Percentiles rank a stretch among this genome's conserved stretches.
These are phyloP conservation scores for Wickerhamomyces sp. DNA, from an alignment of 1,139 yeast species.

Conservation along the genomic window DNA sequence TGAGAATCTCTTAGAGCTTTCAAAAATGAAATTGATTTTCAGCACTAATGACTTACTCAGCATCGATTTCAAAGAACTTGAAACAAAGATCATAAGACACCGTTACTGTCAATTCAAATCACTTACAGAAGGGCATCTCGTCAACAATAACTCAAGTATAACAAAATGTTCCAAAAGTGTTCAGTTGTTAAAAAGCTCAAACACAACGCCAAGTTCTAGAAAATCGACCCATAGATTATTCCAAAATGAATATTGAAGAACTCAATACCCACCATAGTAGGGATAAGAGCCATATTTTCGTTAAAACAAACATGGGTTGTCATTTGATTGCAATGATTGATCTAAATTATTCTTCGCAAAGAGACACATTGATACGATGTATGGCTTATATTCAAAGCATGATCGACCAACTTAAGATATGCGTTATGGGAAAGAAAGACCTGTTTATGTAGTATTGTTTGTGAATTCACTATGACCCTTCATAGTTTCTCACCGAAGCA, in stretches of 20 bases:
- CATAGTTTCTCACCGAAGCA: no score
- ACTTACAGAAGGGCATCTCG: not conserved
- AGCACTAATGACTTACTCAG: no score
- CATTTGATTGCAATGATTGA: not conserved
- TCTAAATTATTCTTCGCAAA: slow-evolving; percentile 33
- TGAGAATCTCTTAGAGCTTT: no score
- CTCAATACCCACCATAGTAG: not conserved
- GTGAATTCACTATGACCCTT: no score
- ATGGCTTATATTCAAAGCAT: slow-evolving; percentile 13
- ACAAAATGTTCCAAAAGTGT: not conserved
- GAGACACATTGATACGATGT: slow-evolving; percentile 39
- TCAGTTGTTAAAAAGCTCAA: not conserved
- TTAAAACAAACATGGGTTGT: not conserved
- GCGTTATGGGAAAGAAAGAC: slow-evolving; percentile 24
- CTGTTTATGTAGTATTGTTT: no score
- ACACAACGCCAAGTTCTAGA: not conserved
- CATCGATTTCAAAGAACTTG: not conserved
- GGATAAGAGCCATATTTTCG: not conserved
- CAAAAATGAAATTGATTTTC: no score
- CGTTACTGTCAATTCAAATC: not conserved
- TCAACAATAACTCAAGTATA: not conserved
- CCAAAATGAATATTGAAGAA: not conserved
- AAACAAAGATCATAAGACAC: not conserved
- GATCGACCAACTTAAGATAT: slow-evolving; percentile 38
- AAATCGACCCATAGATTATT: not conserved